Evolutionary conservation across 345 rosid genomes (phyloP).

Genomic region (Rubroshorea leprosula): DNA sequence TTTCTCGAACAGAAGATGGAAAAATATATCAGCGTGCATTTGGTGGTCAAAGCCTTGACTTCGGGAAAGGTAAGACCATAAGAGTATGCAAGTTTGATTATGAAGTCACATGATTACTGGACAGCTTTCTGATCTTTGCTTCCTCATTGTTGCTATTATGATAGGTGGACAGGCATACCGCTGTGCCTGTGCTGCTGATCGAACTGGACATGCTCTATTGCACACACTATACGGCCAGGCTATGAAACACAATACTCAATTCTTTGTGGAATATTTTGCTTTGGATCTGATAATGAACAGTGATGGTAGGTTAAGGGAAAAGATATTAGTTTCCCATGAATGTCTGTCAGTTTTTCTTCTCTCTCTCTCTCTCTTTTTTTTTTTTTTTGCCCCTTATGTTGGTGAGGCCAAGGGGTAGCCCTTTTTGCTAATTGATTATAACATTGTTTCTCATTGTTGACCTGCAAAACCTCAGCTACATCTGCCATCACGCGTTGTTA

Average conservation of each 20-base stretch:
- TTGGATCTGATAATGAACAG: slow-evolving; percentile 79
- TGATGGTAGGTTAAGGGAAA: slow-evolving; percentile 53
- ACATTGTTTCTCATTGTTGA: too few species aligned
- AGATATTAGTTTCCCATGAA: background rate
- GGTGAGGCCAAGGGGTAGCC: too few species aligned
- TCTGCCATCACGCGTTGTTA: too few species aligned
- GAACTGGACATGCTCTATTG: slow-evolving; percentile 95
- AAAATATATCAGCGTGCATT: slow-evolving; percentile 96
- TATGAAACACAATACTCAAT: slow-evolving; percentile 97
- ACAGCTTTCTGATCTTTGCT: background rate
- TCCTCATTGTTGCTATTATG: slow-evolving; percentile 21
- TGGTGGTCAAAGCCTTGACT: slow-evolving; percentile 98
- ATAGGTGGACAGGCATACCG: slow-evolving; percentile 99
- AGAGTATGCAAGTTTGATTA: slow-evolving; percentile 1
- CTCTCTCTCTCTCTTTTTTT: too few species aligned
- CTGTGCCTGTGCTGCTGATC: slow-evolving; percentile 99
- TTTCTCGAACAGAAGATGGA: slow-evolving; percentile 98
- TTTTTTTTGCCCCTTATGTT: background rate
- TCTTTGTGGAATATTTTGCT: slow-evolving; percentile 97
- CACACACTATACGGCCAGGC: slow-evolving; percentile 99
- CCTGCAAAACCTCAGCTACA: too few species aligned
- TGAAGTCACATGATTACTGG: background rate
- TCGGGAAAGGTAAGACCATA: slow-evolving; percentile 99
- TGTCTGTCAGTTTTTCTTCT: background rate
- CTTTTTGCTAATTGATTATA: too few species aligned